A percentile compares a stretch with the other conserved stretches of the same genome.
phyloP scores from a whole-genome alignment of 495 filamentous ascomycete species.

The Aspergillus ostianus region DNA sequence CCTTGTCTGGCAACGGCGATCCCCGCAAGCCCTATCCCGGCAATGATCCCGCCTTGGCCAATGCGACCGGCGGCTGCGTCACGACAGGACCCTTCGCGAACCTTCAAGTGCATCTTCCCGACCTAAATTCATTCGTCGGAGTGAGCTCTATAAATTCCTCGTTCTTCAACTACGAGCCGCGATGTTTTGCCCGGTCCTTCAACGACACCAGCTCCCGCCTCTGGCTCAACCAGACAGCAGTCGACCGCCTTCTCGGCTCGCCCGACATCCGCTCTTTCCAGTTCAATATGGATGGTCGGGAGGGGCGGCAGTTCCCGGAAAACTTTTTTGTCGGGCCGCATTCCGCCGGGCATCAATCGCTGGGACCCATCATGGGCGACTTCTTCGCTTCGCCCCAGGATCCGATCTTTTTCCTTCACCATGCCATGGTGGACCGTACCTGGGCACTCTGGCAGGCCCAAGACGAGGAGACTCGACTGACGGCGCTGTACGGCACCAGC shows the following conservation, averaged over 20 bases:
- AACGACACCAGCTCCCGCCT: not conserved
- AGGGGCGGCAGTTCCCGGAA: conserved; percentile 10
- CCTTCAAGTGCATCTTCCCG: not conserved
- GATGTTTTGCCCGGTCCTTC: not conserved
- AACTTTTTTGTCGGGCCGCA: conserved; percentile 23
- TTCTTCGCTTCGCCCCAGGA: conserved; percentile 40
- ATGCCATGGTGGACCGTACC: conserved; percentile 54
- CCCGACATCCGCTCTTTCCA: not conserved
- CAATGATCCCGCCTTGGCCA: not conserved
- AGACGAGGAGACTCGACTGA: conserved; percentile 15
- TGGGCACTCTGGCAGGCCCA: conserved; percentile 56
- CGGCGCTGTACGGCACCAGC: conserved; percentile 30
- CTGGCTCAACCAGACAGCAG: not conserved
- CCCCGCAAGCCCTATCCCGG: not conserved
- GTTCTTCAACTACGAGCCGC: conserved; percentile 3
- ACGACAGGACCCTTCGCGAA: not conserved
- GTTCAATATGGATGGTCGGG: not conserved
- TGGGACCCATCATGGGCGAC: conserved; percentile 29
- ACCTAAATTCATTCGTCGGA: not conserved
- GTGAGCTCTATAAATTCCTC: not conserved
- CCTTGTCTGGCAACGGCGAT: not conserved
- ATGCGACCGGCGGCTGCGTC: not conserved
- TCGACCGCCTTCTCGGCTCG: not conserved
- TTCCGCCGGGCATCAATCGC: conserved; percentile 28
- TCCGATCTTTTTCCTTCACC: conserved; percentile 58